phyloP scores from a whole-genome alignment of 78 protist species.

The Planoprotostelium fungivorum region DNA sequence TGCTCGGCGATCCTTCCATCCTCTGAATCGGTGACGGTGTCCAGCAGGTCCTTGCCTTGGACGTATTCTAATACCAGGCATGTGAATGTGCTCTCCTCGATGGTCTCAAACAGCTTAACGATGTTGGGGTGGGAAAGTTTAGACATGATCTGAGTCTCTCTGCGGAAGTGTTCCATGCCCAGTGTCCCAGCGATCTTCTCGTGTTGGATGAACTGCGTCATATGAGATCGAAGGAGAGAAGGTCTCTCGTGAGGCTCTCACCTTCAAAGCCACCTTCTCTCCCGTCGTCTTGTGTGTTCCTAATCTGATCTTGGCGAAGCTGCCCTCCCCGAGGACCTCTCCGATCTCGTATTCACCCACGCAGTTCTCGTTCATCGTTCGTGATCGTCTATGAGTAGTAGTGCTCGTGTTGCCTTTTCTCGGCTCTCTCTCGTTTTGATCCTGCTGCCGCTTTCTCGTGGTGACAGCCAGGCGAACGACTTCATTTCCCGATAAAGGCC shows the following conservation, averaged over 20 bases:
- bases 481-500: no score
- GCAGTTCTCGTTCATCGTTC: no score
- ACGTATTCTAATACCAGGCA: constrained; percentile 37
- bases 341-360: no score
- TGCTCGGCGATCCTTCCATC: constrained; percentile 12
- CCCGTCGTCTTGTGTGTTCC: constrained; percentile 50
- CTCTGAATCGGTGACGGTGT: constrained; percentile 39
- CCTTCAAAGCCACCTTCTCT: constrained; percentile 39
- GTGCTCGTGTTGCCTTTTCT: no score
- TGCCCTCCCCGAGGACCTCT: constrained; percentile 47
- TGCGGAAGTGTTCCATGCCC: constrained; percentile 31
- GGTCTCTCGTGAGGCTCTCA: no score
- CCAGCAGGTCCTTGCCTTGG: constrained; percentile 51
- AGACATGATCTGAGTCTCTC: constrained; percentile 48
- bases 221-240: no score
- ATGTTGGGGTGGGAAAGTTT: constrained; percentile 60
- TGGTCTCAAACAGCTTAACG: constrained; percentile 46
- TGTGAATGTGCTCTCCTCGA: constrained; percentile 13
- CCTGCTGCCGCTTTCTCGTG: no score
- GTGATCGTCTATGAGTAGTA: no score
- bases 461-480: no score
- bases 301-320: constrained; percentile 46
- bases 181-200: constrained; percentile 19
- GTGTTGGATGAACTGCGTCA: constrained; percentile 40
- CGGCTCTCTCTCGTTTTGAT: no score